phyloP scores from a whole-genome alignment of 495 filamentous ascomycete genomes.

The Penicillium alfredii region DNA sequence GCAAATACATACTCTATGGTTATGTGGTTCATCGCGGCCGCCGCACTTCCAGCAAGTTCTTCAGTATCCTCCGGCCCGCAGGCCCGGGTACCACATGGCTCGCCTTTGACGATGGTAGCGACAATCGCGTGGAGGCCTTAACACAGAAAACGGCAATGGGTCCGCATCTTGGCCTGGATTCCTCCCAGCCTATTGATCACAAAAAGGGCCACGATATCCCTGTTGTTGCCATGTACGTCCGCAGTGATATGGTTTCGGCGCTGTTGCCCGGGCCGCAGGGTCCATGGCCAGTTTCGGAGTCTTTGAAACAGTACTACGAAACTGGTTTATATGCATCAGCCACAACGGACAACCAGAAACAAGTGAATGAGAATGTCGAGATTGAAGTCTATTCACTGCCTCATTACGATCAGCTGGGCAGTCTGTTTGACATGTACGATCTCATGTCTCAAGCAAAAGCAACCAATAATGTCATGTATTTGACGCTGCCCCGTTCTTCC shows the following conservation, averaged over 20 bases:
- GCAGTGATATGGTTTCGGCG: constrained; percentile 43
- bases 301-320: constrained; percentile 37
- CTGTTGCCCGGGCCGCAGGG: constrained; percentile 40
- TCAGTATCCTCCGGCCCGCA: constrained; percentile 54
- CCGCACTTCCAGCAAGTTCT: constrained; percentile 56
- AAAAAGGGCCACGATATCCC: constrained; percentile 54
- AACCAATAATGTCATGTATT: constrained; percentile 34
- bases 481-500: constrained; percentile 34
- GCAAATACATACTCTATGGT: constrained; percentile 54
- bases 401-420: constrained; percentile 30
- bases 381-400: constrained; percentile 39
- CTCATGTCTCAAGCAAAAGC: constrained; percentile 41
- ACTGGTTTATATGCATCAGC: constrained; percentile 19
- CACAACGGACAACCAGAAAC: constrained; percentile 8
- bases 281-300: constrained; percentile 33
- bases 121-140: constrained; percentile 50
- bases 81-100: constrained; percentile 55
- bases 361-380: constrained; percentile 24
- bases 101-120: constrained; percentile 51
- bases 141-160: constrained; percentile 53
- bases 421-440: constrained; percentile 42
- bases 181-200: constrained; percentile 31
- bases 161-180: constrained; percentile 46
- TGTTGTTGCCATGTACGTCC: constrained; percentile 52
- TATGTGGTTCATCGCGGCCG: constrained; percentile 57